phyloP scores from a whole-genome alignment of 2,329 filamentous ascomycete species.

The Neocucurbitaria cava region DNA sequence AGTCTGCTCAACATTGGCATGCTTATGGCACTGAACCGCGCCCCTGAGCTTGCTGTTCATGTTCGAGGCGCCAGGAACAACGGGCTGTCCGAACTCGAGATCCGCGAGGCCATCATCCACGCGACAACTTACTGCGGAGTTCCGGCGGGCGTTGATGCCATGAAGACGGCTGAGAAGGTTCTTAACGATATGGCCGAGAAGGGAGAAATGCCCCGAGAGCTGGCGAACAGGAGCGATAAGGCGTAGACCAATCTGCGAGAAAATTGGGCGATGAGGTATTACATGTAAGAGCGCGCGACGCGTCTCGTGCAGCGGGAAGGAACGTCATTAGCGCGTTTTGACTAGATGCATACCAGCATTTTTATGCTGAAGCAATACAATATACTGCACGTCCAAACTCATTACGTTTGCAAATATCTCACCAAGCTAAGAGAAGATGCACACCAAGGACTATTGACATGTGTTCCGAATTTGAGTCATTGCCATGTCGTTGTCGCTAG shows the following conservation, averaged over 20 bases:
- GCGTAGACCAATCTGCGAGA: slow-evolving; percentile 19
- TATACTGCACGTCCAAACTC: not conserved
- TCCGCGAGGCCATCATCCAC: slow-evolving; percentile 64
- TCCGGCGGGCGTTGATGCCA: slow-evolving; percentile 62
- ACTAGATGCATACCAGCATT: not conserved
- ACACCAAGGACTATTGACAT: too few species aligned
- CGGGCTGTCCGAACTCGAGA: slow-evolving; percentile 66
- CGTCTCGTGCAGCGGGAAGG: not conserved
- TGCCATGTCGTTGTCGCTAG: too few species aligned
- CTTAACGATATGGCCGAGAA: slow-evolving; percentile 60
- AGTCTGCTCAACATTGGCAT: slow-evolving; percentile 70
- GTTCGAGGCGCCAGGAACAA: slow-evolving; percentile 70
- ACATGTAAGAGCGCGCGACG: slow-evolving; percentile 2
- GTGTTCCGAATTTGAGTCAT: too few species aligned
- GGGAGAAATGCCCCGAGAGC: slow-evolving; percentile 47
- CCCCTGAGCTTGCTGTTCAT: slow-evolving; percentile 66
- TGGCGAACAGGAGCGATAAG: slow-evolving; percentile 39
- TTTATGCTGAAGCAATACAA: not conserved
- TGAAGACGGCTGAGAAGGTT: slow-evolving; percentile 59
- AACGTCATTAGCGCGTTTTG: not conserved
- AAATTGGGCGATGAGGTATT: not conserved
- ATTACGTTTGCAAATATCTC: not conserved
- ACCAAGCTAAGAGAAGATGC: not conserved
- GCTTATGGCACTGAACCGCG: slow-evolving; percentile 67
- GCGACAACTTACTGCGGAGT: slow-evolving; percentile 62